Base-by-base conservation (phyloP, 805 yeast genomes). In the Saccharomycopsis schoenii region DNA sequence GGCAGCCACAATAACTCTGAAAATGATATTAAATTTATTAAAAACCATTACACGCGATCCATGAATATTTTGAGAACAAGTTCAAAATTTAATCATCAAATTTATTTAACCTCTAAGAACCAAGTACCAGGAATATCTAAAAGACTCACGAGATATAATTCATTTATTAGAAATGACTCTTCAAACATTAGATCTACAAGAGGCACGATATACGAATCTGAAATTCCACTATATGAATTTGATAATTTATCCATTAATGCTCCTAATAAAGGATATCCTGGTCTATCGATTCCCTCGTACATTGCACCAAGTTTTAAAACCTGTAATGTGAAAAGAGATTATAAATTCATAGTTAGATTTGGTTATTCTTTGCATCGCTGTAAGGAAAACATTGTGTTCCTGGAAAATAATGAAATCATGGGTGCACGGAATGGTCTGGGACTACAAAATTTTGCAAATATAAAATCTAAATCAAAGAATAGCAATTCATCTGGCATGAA, bases 281-380 rank as follows among this genome's bases (percentile, higher is more conserved):
- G 47, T 24, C 12, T 14, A 14, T 29, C 47, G 9, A 57, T 62
- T 34, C 64, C 64, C 8, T 34, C 19, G 8, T 25, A 62, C 19
- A 34, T 60, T 36, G 19, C 42, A n/a, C 64, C 64, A 29, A 42
- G 54, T 24, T 62, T 62, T 29, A 42, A 21, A 29, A 11, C 51
- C 2, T 62, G 64, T 52, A 62, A 62, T 42, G 43, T 62, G 29
- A 60, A 59, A 50, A 59, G 62, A 57, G 47, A 43, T 39, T 62
- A 62, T 37, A 54, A 42, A 3, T 41, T 62, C 3, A 19, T 17
- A 5, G 59, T 62, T n/a, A 29, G 40, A n/a, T 39, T 52, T 17
- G 37, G 47, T 2, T 55, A 39, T 24, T 24, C 51, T 21, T 4
- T 52, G 2, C 17, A 19, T 57, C 12, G 11, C 1, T 11, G 3